Percentiles rank a stretch among this genome's conserved stretches.
These are phyloP conservation scores for Paraurostyla sp. DNA, from an alignment of 73 alveolate genomes.

Conservation along the genomic window DNA sequence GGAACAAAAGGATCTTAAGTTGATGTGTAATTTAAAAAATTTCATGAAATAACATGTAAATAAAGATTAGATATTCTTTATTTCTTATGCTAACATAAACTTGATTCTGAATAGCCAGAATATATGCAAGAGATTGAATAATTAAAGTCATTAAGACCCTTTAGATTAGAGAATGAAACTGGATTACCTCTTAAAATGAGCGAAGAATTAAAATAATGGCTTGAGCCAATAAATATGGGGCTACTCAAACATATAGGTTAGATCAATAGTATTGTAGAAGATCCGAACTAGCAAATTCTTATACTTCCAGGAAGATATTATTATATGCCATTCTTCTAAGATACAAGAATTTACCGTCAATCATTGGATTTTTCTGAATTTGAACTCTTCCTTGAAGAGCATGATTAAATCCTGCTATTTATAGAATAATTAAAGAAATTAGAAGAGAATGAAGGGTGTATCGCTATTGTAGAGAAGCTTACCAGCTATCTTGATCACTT, in stretches of 20 bases:
- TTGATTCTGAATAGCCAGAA: constrained; percentile 44
- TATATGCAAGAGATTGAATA: constrained; percentile 23
- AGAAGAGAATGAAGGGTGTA: background rate
- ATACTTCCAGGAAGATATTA: constrained; percentile 20
- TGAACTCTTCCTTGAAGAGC: constrained; percentile 27
- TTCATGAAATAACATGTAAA: constrained; percentile 16
- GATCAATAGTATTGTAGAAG: background rate
- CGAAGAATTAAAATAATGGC: constrained; percentile 36
- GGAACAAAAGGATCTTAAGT: background rate
- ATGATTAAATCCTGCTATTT: background rate
- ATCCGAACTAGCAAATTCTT: background rate
- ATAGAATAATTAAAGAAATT: background rate
- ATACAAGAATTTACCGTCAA: constrained; percentile 46
- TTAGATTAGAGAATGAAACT: background rate
- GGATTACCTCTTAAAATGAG: constrained; percentile 18
- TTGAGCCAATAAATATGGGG: constrained; percentile 39
- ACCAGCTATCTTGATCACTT: background rate
- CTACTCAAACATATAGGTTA: constrained; percentile 32
- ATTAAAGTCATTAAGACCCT: background rate
- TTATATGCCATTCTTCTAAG: constrained; percentile 36
- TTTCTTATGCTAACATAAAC: constrained; percentile 36
- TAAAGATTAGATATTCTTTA: constrained; percentile 27
- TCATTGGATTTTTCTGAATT: background rate
- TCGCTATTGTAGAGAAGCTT: background rate
- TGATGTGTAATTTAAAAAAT: constrained; percentile 23